A percentile compares a stretch with the other conserved stretches of the same genome.
These are phyloP conservation scores for Vitis rotundifolia DNA, from an alignment of 164 flowering plant genomes.

Conservation along the genomic window DNA sequence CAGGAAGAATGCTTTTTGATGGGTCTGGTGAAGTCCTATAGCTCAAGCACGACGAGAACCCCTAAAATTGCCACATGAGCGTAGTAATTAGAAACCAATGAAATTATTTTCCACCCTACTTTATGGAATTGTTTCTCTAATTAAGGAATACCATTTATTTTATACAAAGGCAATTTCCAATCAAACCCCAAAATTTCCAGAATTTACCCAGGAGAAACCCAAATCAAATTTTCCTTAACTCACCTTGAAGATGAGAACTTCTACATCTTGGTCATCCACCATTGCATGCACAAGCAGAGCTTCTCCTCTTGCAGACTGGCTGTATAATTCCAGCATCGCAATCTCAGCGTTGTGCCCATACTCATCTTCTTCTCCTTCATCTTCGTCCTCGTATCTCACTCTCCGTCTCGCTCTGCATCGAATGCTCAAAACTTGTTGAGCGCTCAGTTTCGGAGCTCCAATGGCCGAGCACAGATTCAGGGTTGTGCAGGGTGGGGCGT, in stretches of 20 bases:
- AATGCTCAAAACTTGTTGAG: not conserved
- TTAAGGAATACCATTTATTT: too few relatives aligned
- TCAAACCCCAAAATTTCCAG: too few relatives aligned
- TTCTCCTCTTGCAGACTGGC: slow-evolving; percentile 48
- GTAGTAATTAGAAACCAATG: not conserved
- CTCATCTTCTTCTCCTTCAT: slow-evolving; percentile 39
- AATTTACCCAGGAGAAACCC: too few relatives aligned
- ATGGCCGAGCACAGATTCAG: not conserved
- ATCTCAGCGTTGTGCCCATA: slow-evolving; percentile 62
- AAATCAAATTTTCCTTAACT: not conserved
- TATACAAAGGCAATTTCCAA: too few relatives aligned
- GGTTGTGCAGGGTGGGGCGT: not conserved
- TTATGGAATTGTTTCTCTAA: too few relatives aligned
- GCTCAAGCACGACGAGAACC: slow-evolving; percentile 83
- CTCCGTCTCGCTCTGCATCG: slow-evolving; percentile 42
- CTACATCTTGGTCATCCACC: slow-evolving; percentile 61
- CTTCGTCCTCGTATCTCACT: slow-evolving; percentile 45
- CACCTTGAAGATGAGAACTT: slow-evolving; percentile 77
- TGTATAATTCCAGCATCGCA: slow-evolving; percentile 59
- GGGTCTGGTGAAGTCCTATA: slow-evolving; percentile 62
- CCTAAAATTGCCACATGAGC: slow-evolving; percentile 33
- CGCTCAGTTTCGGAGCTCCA: not conserved
- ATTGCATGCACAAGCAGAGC: slow-evolving; percentile 65
- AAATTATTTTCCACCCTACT: too few relatives aligned
- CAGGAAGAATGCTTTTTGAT: slow-evolving; percentile 74